Percentiles rank a stretch among this genome's conserved stretches.
Evolutionary conservation across 2,329 filamentous ascomycete species (phyloP).

Genomic region (Talaromyces sp.): DNA sequence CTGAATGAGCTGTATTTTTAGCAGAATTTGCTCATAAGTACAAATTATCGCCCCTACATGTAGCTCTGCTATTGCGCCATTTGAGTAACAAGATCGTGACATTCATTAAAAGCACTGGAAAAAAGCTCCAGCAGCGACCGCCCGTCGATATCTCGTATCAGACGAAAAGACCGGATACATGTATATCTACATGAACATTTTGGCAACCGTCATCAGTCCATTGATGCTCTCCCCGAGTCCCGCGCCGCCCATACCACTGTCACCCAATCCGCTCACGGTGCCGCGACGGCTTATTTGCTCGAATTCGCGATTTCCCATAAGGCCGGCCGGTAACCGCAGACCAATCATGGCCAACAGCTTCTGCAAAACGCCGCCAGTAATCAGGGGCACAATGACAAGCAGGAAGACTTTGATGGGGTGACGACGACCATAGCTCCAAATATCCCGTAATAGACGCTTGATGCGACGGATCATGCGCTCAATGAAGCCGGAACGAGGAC

Average conservation of each 20-base stretch:
- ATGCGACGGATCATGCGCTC: slow-evolving; percentile 69
- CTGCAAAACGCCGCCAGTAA: slow-evolving; percentile 77
- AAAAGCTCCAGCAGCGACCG: not conserved
- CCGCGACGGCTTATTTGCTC: slow-evolving; percentile 12
- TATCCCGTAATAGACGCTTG: slow-evolving; percentile 72
- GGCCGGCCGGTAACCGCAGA: slow-evolving; percentile 62
- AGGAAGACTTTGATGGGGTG: slow-evolving; percentile 86
- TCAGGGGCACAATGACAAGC: slow-evolving; percentile 79
- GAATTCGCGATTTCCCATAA: slow-evolving; percentile 29
- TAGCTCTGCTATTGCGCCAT: not conserved
- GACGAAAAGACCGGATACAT: not conserved
- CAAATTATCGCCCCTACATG: not conserved
- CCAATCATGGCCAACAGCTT: slow-evolving; percentile 76
- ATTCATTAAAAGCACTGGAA: not conserved
- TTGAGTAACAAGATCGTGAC: not conserved
- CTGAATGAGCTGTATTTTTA: not conserved
- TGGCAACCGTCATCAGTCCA: slow-evolving; percentile 34
- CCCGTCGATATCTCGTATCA: not conserved
- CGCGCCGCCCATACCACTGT: slow-evolving; percentile 25
- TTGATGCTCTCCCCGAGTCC: slow-evolving; percentile 33
- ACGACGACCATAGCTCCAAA: slow-evolving; percentile 73
- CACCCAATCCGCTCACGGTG: slow-evolving; percentile 21
- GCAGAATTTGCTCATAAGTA: not conserved
- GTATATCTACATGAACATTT: slow-evolving; percentile 33
- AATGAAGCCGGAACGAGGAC: slow-evolving; percentile 74